Conservation (phyloP, 164 flowering plant genomes). For the Nelumbo lutea region DNA sequence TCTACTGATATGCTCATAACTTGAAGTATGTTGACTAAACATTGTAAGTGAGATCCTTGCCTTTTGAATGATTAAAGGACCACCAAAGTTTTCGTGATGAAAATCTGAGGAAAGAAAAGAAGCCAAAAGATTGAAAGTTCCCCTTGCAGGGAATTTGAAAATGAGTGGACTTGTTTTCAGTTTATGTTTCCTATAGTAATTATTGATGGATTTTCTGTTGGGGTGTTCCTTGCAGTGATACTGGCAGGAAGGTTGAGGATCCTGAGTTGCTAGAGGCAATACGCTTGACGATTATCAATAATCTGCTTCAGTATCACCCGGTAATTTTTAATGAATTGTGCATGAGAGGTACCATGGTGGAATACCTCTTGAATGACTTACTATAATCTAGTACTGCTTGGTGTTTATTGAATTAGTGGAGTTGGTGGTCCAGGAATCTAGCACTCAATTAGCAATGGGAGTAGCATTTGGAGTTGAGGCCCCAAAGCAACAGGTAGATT, state of each 20-base stretch:
- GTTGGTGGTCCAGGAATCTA: conserved; percentile 76
- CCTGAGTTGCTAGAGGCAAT: conserved; percentile 96
- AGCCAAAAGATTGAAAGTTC: neutral
- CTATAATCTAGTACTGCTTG: neutral
- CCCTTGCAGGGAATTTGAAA: neutral
- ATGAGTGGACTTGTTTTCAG: neutral
- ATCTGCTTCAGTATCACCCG: conserved; percentile 87
- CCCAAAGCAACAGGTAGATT: conserved; percentile 56
- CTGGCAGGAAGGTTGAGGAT: conserved; percentile 90
- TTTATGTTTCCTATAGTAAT: neutral
- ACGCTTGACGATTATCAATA: conserved; percentile 92
- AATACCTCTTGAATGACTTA: conserved; percentile 1
- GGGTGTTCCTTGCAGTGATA: conserved; percentile 46
- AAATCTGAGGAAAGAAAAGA: neutral
- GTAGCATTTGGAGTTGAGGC: conserved; percentile 69
- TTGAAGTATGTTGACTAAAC: no score
- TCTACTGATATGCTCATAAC: no score
- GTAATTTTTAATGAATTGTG: conserved; percentile 31
- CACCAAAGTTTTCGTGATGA: neutral
- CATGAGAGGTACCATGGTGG: neutral
- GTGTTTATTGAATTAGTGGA: conserved; percentile 8
- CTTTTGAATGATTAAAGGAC: neutral
- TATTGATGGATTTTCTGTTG: conserved; percentile 7
- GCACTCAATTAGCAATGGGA: conserved; percentile 88
- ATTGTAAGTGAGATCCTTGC: neutral